phyloP scores from a whole-genome alignment of 257 asterid species.

The Coffea eugenioides region DNA sequence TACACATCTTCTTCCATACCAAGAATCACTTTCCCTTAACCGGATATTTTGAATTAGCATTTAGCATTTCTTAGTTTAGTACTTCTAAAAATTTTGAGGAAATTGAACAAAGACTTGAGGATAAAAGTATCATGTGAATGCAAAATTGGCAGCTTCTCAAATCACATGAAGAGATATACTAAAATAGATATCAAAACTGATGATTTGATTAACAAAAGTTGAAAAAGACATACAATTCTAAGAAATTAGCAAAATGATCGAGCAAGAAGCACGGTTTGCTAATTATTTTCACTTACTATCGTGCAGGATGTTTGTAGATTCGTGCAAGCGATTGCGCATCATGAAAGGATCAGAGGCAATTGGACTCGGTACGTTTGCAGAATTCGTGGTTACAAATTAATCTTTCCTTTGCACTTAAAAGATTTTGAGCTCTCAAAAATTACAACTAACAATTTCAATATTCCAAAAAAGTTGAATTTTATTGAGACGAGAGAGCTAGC shows the following conservation, averaged over 20 bases:
- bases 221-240: not conserved
- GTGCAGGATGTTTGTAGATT: constrained; percentile 49
- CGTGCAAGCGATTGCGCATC: constrained; percentile 57
- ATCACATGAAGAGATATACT: not conserved
- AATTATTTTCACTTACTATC: not conserved
- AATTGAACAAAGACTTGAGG: not conserved
- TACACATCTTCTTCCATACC: not conserved
- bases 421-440: not conserved
- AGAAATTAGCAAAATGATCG: not conserved
- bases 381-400: not conserved
- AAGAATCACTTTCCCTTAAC: not conserved
- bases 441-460: not conserved
- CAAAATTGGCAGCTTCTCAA: not conserved
- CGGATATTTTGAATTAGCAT: not conserved
- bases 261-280: not conserved
- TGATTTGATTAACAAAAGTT: not conserved
- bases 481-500: not conserved
- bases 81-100: not conserved
- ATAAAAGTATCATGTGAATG: not conserved
- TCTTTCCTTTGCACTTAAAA: not conserved
- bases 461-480: not conserved
- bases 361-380: constrained; percentile 39
- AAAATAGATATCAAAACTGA: not conserved
- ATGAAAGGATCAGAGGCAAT: constrained; percentile 58
- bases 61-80: not conserved